Conservation (phyloP, 768 basidiomycete species). For the Leccinellum albellum region DNA sequence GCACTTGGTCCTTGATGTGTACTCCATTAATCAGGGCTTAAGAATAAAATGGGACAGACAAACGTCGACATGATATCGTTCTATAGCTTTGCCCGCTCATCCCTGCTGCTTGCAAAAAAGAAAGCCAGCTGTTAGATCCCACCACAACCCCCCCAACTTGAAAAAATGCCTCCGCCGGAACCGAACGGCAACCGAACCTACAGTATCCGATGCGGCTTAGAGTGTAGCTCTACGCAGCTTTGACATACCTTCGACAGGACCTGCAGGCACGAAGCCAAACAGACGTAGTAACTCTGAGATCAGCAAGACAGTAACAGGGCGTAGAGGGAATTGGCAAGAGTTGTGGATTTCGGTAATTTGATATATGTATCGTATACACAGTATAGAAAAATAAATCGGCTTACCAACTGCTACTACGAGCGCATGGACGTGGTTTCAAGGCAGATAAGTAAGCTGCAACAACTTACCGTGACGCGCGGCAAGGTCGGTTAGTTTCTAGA, state of each 20-base stretch:
- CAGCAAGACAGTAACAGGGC: slow-evolving; percentile 2
- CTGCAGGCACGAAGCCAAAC: slow-evolving; percentile 15
- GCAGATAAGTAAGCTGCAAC: slow-evolving; percentile 1
- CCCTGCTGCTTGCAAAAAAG: slow-evolving; percentile 14
- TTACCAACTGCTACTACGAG: slow-evolving; percentile 10
- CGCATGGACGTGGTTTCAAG: slow-evolving; percentile 8
- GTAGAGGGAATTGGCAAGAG: not conserved
- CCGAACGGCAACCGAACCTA: slow-evolving; percentile 16
- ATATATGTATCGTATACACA: not conserved
- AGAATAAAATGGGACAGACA: too few relatives aligned
- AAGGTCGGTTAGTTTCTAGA: slow-evolving; percentile 1
- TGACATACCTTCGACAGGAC: slow-evolving; percentile 13
- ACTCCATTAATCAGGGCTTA: too few relatives aligned
- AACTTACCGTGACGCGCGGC: not conserved
- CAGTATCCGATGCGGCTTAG: not conserved
- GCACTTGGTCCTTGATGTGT: too few relatives aligned
- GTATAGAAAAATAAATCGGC: not conserved
- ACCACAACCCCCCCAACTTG: slow-evolving; percentile 10
- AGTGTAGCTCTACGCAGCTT: fast-evolving
- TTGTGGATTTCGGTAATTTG: not conserved
- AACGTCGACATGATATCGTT: too few relatives aligned
- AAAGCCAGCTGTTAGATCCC: slow-evolving; percentile 7
- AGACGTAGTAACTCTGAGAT: slow-evolving; percentile 9
- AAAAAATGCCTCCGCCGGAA: not conserved
- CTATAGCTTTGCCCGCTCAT: not conserved